Percentiles rank a stretch among this genome's conserved stretches.
Evolutionary conservation across 352 stramenopile species (phyloP).

Genomic region (Aphanomyces stellatus): DNA sequence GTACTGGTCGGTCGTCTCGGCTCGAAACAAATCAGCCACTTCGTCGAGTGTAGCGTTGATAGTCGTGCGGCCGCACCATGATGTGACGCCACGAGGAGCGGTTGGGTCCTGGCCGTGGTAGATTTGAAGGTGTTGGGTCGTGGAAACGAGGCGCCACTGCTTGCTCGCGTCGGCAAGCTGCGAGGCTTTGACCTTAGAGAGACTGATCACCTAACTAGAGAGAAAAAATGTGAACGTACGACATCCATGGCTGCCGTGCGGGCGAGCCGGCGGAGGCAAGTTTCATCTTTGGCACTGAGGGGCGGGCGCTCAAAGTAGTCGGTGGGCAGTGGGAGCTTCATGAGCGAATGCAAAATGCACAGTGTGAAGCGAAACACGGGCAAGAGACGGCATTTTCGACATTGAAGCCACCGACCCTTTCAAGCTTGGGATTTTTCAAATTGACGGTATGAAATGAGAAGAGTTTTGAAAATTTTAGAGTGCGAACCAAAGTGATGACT

Average conservation of each 20-base stretch:
- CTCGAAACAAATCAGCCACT: constrained; percentile 68
- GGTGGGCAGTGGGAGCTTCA: constrained; percentile 28
- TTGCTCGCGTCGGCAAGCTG: constrained; percentile 48
- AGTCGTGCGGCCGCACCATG: constrained; percentile 37
- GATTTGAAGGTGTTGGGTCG: constrained; percentile 51
- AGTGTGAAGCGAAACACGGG: too few species aligned
- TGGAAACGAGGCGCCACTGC: constrained; percentile 62
- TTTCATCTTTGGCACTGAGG: constrained; percentile 55
- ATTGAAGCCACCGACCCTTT: too few species aligned
- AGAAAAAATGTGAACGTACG: background rate
- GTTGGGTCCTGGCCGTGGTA: constrained; percentile 37
- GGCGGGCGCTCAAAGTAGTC: constrained; percentile 58
- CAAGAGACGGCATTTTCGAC: too few species aligned
- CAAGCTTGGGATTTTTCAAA: too few species aligned
- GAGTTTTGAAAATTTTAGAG: too few species aligned
- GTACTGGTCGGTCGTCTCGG: constrained; percentile 61
- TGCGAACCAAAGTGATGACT: too few species aligned
- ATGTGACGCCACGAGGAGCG: background rate
- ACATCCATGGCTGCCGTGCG: constrained; percentile 78
- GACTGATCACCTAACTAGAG: background rate
- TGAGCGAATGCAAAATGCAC: background rate
- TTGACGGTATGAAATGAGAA: too few species aligned
- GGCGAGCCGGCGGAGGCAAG: constrained; percentile 58
- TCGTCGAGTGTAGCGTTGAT: constrained; percentile 77
- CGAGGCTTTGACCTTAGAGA: constrained; percentile 61